Conservation (phyloP, 768 basidiomycete species). For the Clavaria fumosa region DNA sequence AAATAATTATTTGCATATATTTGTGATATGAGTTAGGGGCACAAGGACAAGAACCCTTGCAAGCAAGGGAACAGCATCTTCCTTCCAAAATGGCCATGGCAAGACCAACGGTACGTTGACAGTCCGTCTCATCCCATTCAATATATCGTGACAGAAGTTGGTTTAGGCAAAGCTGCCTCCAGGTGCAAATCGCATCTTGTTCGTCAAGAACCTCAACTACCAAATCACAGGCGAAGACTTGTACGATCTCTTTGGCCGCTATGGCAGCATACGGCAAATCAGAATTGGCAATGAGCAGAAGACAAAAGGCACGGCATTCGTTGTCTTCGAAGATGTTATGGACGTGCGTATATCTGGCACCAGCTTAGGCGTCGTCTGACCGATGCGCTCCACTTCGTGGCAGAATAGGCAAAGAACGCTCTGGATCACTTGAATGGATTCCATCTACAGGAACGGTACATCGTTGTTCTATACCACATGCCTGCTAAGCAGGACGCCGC, state of each 20-base stretch:
- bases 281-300: constrained; percentile 86
- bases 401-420: constrained; percentile 81
- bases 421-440: constrained; percentile 96
- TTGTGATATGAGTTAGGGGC: no score
- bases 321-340: constrained; percentile 94
- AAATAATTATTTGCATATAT: no score
- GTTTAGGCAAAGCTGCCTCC: constrained; percentile 73
- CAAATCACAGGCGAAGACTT: constrained; percentile 86
- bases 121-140: background rate
- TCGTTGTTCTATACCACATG: constrained; percentile 96
- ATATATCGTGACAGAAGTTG: constrained; percentile 3
- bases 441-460: constrained; percentile 95
- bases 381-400: constrained; percentile 9
- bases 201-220: constrained; percentile 88
- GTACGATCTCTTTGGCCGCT: constrained; percentile 95
- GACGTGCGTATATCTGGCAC: constrained; percentile 39
- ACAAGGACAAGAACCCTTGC: no score
- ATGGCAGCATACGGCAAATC: constrained; percentile 92
- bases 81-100: constrained; percentile 40
- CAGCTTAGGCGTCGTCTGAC: background rate
- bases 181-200: constrained; percentile 82
- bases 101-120: constrained; percentile 46
- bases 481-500: constrained; percentile 93
- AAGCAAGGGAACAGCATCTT: no score
- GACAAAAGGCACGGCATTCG: constrained; percentile 91